Conservation (phyloP, 768 basidiomycete species). For the Collybiopsis confluens region DNA sequence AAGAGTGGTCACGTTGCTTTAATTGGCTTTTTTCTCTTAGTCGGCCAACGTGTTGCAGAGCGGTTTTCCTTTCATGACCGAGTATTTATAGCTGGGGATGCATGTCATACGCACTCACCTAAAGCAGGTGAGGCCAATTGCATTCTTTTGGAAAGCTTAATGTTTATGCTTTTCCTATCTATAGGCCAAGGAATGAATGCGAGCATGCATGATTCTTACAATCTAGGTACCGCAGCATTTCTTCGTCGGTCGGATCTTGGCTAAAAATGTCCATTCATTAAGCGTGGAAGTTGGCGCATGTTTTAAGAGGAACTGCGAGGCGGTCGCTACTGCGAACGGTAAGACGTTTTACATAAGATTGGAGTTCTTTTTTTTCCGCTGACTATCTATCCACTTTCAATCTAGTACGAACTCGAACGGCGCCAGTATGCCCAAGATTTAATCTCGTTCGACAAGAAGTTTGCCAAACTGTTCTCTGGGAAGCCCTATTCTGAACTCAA, state of each 20-base stretch:
- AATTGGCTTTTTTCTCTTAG: conserved; percentile 36
- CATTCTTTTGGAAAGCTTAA: neutral
- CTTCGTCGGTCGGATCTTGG: neutral
- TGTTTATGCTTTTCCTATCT: neutral
- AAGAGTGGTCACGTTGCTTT: no score
- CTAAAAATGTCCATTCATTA: neutral
- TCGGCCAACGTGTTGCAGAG: conserved; percentile 73
- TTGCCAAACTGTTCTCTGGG: conserved; percentile 62
- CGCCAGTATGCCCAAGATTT: conserved; percentile 67
- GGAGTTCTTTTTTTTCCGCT: no score
- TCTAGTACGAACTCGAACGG: conserved; percentile 66
- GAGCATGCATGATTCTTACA: conserved; percentile 72
- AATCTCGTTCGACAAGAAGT: conserved; percentile 66
- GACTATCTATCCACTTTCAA: neutral
- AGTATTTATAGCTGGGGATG: conserved; percentile 75
- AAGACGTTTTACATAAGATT: no score
- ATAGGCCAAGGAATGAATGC: conserved; percentile 76
- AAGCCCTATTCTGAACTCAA: conserved; percentile 50
- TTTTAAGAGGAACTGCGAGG: conserved; percentile 50
- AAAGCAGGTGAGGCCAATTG: conserved; percentile 45
- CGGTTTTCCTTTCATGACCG: conserved; percentile 56
- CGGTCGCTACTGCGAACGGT: conserved; percentile 48
- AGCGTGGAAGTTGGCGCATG: conserved; percentile 62
- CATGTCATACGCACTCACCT: conserved; percentile 66
- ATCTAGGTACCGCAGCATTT: conserved; percentile 39